Evolutionary conservation across 768 basidiomycete species (phyloP), one percentile per base, ranked within the genome.

Genomic region (Lactifluus echinatus): DNA sequence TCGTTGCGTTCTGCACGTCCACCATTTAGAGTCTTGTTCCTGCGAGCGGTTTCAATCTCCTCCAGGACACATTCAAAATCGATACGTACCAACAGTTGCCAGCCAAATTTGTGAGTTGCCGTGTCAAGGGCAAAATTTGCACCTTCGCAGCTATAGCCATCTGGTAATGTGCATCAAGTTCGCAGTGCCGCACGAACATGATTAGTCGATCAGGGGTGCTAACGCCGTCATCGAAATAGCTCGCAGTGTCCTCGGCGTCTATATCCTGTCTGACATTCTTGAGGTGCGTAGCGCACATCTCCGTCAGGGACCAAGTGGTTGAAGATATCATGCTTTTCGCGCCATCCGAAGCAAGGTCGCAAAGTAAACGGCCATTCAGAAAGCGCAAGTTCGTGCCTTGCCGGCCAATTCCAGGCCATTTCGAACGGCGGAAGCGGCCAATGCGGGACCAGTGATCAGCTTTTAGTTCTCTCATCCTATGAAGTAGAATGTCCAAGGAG

Each of bases 1-100:
- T 98, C 96, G 70, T 98, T 99, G 26, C 96, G 91, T 66, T 98
- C 96, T 0, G 96, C 96, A 53, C 96, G 92, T 64, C 94, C 96
- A 61, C 95, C 95, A 63, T 93, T 97, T 44, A 99, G 71, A 0
- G 96, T 98, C 66, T 94, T 92, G 72, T 94, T 97, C 94, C 94
- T 97, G 65, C 33, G 29, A 31, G 28, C 15, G 7, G 19, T 31
- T 19, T 53, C 33, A 60, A 42, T 21, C 23, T 12, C 33, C 28
- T 29, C 34, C 1, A 33, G 26, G 28, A 14, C 6, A 23, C 37
- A 49, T 14, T 36, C 28, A 23, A 31, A 21, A 31, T 26, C 17
- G 5, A 5, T 26, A 70, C 82, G 61, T 67, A 93, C 96, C 96
- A 99, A 21, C 92, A 87, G 66, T 99, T 98, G 2, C 96, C 96